A percentile compares a stretch with the other conserved stretches of the same genome.
Conservation (phyloP, 2,329 filamentous ascomycete genomes). For the Fusarium circinatum region DNA sequence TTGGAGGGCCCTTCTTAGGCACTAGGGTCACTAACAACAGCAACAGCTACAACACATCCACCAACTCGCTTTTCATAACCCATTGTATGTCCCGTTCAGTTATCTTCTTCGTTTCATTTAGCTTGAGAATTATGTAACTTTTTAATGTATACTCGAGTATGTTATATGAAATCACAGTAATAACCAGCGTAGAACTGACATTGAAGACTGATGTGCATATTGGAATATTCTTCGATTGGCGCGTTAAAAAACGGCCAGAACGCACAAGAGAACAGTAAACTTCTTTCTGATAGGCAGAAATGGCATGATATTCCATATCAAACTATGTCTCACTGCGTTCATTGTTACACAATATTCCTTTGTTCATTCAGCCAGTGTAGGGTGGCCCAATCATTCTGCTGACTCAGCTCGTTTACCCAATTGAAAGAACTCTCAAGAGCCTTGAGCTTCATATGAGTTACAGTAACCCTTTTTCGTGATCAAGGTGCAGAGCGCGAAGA, state of each 20-base stretch:
- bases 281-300: background rate
- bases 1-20: no score
- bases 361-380: background rate
- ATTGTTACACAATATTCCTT: background rate
- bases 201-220: background rate
- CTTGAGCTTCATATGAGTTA: constrained; percentile 28
- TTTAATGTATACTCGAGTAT: background rate
- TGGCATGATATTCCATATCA: background rate
- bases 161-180: background rate
- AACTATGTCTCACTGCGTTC: background rate
- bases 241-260: background rate
- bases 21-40: no score
- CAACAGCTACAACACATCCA: background rate
- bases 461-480: constrained; percentile 19
- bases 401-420: constrained; percentile 28
- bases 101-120: background rate
- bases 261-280: background rate
- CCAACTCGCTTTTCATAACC: background rate
- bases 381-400: constrained; percentile 7
- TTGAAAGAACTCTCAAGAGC: constrained; percentile 28
- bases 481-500: constrained; percentile 22
- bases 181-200: background rate
- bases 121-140: background rate
- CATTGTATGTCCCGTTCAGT: background rate
- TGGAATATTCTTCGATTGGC: background rate